These are phyloP conservation scores for Yarrowia porcina DNA, from an alignment of 805 yeast genomes.

Conservation along the genomic window DNA sequence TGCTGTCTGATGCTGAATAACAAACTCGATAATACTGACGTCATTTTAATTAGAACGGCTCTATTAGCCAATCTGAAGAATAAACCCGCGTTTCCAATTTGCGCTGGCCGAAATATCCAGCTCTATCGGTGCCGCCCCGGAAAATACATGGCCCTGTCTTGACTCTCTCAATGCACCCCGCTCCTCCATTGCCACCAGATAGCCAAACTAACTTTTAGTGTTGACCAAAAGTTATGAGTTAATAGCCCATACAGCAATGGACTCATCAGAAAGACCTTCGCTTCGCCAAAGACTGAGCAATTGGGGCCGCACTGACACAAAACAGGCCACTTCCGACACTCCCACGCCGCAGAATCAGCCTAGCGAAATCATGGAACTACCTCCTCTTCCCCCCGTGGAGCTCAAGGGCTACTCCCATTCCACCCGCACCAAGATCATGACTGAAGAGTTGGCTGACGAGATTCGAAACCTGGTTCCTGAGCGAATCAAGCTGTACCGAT, in stretches of 20 bases:
- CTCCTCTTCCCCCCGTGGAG: conserved; percentile 32
- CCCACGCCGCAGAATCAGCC: not conserved
- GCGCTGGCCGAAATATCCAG: not conserved
- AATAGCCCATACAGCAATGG: conserved; percentile 17
- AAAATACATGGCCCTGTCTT: not conserved
- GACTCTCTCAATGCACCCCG: not conserved
- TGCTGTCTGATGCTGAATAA: conserved; percentile 5
- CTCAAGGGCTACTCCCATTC: conserved; percentile 58
- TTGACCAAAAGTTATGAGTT: conserved; percentile 13
- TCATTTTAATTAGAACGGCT: not conserved
- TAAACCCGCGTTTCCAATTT: too few relatives aligned
- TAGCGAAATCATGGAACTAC: conserved; percentile 27
- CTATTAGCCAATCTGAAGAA: not conserved
- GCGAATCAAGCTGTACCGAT: conserved; percentile 69
- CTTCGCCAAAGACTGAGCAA: conserved; percentile 19
- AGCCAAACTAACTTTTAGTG: conserved; percentile 7
- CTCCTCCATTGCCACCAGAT: conserved; percentile 12
- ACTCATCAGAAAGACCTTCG: conserved; percentile 18
- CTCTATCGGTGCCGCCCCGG: not conserved
- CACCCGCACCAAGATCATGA: conserved; percentile 59
- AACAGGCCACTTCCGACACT: not conserved
- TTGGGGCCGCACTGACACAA: conserved; percentile 13
- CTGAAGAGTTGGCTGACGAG: conserved; percentile 66
- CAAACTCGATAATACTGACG: not conserved
- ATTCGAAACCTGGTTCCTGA: conserved; percentile 71